Evolutionary conservation across 345 rosid genomes (phyloP).

Genomic region (Dipteronia dyeriana): DNA sequence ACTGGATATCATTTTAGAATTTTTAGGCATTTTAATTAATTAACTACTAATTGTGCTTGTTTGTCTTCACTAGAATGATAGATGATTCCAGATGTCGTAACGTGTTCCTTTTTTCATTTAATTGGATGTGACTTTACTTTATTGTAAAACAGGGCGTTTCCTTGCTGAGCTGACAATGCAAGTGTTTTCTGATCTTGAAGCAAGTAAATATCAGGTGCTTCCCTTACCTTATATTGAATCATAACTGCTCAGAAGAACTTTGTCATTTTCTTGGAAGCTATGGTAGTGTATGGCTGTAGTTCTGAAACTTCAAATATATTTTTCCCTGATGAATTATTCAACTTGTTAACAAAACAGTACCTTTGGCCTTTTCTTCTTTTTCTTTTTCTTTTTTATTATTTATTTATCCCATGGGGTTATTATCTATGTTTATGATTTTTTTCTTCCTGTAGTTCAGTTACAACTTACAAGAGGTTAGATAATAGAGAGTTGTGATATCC

Average conservation of each 20-base stretch:
- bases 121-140: not conserved
- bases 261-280: not conserved
- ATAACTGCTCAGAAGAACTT: not conserved
- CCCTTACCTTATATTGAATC: constrained; percentile 1
- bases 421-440: not conserved
- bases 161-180: constrained; percentile 93
- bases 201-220: constrained; percentile 95
- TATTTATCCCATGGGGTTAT: not conserved
- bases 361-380: no score
- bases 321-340: not conserved
- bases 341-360: constrained; percentile 1
- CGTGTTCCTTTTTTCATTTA: constrained; percentile 13
- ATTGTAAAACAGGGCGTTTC: constrained; percentile 73
- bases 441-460: not conserved
- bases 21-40: not conserved
- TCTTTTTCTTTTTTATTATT: no score
- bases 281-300: not conserved
- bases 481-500: not conserved
- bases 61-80: not conserved
- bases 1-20: not conserved
- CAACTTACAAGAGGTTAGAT: not conserved
- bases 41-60: not conserved
- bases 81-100: not conserved
- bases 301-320: not conserved
- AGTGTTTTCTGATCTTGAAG: constrained; percentile 86